Conservation (phyloP, 1,284 basidiomycete species). For the Leccinum colubrinum region DNA sequence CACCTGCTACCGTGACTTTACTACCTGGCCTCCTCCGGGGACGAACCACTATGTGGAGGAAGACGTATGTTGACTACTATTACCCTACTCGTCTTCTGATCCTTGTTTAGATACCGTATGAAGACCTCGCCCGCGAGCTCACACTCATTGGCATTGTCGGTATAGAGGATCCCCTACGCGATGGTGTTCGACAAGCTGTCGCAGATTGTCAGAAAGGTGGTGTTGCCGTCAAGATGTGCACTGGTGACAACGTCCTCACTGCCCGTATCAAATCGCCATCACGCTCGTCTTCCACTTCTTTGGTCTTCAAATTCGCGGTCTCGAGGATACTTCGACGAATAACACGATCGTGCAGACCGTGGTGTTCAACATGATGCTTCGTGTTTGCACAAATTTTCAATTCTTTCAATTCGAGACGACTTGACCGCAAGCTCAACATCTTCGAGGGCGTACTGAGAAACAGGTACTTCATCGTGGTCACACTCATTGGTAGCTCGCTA, state of each 20-base stretch:
- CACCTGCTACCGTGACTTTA: conserved; percentile 89
- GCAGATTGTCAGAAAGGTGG: conserved; percentile 84
- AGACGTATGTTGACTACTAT: conserved; percentile 41
- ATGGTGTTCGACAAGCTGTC: conserved; percentile 89
- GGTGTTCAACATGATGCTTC: conserved; percentile 87
- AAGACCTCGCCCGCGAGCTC: conserved; percentile 69
- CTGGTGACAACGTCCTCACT: conserved; percentile 95
- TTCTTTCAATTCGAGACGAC: conserved; percentile 88
- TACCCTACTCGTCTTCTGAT: conserved; percentile 3
- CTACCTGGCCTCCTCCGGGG: conserved; percentile 78
- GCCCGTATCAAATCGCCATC: conserved; percentile 88
- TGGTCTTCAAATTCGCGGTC: conserved; percentile 71
- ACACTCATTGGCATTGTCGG: conserved; percentile 57
- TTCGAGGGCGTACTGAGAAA: conserved; percentile 85
- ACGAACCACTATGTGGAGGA: conserved; percentile 44
- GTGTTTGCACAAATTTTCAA: conserved; percentile 97
- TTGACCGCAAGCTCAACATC: conserved; percentile 89
- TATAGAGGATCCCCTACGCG: conserved; percentile 94
- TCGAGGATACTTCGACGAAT: conserved; percentile 43
- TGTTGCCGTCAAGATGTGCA: conserved; percentile 98
- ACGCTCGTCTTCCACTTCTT: conserved; percentile 91
- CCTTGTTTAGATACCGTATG: conserved; percentile 59
- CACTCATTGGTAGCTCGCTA: conserved; percentile 65
- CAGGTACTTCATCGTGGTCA: conserved; percentile 87
- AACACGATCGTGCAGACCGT: conserved; percentile 74